phyloP scores from a whole-genome alignment of 1,284 basidiomycete species.

The Gomphus bonarii region DNA sequence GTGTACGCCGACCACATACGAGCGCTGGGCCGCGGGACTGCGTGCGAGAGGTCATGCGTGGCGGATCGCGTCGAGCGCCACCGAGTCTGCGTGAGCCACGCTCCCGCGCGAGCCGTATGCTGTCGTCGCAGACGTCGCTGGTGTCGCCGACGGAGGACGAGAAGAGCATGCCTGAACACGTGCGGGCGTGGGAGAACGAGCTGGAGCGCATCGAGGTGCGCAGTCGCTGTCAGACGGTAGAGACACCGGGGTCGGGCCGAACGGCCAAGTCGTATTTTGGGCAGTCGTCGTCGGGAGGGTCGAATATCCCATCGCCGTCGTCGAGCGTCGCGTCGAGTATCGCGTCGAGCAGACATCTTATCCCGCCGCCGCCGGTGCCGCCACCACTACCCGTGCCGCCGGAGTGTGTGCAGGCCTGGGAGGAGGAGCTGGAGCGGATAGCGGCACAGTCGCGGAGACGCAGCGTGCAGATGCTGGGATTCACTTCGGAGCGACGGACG shows the following conservation, averaged over 20 bases:
- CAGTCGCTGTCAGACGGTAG: slow-evolving; percentile 47
- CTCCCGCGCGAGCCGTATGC: background rate
- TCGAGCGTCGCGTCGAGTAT: too few species aligned
- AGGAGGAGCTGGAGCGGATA: slow-evolving; percentile 62
- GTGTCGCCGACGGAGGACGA: background rate
- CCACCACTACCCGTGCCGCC: background rate
- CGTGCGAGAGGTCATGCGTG: background rate
- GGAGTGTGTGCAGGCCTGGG: slow-evolving; percentile 50
- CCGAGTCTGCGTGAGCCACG: background rate
- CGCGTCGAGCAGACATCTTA: background rate
- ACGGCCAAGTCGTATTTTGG: background rate
- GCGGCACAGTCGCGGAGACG: slow-evolving; percentile 51
- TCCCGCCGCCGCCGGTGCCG: background rate
- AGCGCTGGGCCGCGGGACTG: slow-evolving; percentile 32
- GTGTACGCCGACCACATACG: slow-evolving; percentile 48
- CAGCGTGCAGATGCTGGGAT: slow-evolving; percentile 36
- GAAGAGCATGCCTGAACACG: slow-evolving; percentile 11
- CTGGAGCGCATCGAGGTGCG: slow-evolving; percentile 55
- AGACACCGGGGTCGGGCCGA: slow-evolving; percentile 24
- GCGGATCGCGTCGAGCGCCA: background rate
- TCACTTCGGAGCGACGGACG: background rate
- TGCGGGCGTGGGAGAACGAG: slow-evolving; percentile 70
- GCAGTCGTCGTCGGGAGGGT: background rate
- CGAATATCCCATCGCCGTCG: background rate
- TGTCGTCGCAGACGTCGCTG: background rate